Percentiles rank a stretch among this genome's conserved stretches.
Evolutionary conservation across 805 yeast genomes (phyloP).

Genomic region (Yamadazyma nakazawae): DNA sequence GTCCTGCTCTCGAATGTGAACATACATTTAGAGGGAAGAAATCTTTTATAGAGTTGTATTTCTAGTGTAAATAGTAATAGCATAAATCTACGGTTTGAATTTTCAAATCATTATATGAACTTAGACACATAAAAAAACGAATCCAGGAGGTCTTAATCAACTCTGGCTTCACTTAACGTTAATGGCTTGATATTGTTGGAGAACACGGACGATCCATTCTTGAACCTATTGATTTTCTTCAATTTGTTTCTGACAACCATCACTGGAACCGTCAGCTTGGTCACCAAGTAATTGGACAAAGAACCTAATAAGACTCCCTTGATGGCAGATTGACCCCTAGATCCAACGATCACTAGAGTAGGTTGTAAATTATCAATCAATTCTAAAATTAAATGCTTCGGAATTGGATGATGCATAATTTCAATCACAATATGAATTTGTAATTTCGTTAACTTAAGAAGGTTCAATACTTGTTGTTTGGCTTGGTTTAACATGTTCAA

Average conservation of each 20-base stretch:
- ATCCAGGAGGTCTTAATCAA: slow-evolving; percentile 27
- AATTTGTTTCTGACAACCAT: slow-evolving; percentile 76
- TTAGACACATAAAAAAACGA: neutral
- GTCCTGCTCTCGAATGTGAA: slow-evolving; percentile 55
- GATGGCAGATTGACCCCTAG: slow-evolving; percentile 68
- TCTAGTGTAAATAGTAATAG: slow-evolving; percentile 2
- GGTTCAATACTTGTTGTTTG: slow-evolving; percentile 42
- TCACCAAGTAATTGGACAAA: slow-evolving; percentile 67
- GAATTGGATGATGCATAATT: slow-evolving; percentile 72
- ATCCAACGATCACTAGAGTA: slow-evolving; percentile 70
- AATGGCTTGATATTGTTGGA: slow-evolving; percentile 55
- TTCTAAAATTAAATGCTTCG: slow-evolving; percentile 67
- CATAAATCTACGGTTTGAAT: neutral
- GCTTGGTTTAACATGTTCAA: slow-evolving; percentile 41
- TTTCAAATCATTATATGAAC: neutral
- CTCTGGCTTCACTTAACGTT: slow-evolving; percentile 46
- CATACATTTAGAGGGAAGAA: slow-evolving; percentile 41
- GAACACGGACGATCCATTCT: slow-evolving; percentile 46
- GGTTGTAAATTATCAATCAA: slow-evolving; percentile 70
- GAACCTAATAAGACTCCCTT: slow-evolving; percentile 75
- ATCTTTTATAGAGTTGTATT: slow-evolving; percentile 53
- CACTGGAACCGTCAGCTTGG: slow-evolving; percentile 70
- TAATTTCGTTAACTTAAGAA: slow-evolving; percentile 61
- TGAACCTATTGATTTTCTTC: slow-evolving; percentile 62
- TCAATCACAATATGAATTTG: slow-evolving; percentile 73